Conservation (phyloP, 192 early-diverging fungal genomes). For the Anaeromyces robustus region DNA sequence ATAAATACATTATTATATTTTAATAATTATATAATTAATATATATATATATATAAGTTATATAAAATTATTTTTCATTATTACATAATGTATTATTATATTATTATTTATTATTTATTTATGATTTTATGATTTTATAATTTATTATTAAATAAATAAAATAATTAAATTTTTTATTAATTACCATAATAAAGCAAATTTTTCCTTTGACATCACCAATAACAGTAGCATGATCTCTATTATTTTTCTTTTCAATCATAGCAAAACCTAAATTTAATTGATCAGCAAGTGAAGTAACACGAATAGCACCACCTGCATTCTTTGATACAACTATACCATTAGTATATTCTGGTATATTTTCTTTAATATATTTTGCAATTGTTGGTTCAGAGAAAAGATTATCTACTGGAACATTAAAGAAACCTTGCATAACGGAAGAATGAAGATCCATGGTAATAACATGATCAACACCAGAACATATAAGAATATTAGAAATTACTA, state of each 20-base stretch:
- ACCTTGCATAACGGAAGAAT: constrained; percentile 89
- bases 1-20: too few species aligned
- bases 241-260: constrained; percentile 73
- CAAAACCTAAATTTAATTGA: constrained; percentile 82
- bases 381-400: constrained; percentile 85
- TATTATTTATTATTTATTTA: too few species aligned
- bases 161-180: background rate
- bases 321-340: constrained; percentile 72
- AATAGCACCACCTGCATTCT: constrained; percentile 92
- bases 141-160: background rate
- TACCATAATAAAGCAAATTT: constrained; percentile 28
- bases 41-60: too few species aligned
- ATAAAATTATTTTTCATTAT: too few species aligned
- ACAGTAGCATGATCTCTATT: constrained; percentile 69
- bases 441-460: constrained; percentile 96
- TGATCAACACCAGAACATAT: constrained; percentile 89
- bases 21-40: too few species aligned
- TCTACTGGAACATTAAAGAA: constrained; percentile 86
- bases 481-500: constrained; percentile 87
- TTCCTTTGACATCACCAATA: constrained; percentile 29
- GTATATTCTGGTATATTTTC: constrained; percentile 45
- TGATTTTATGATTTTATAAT: too few species aligned
- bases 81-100: too few species aligned
- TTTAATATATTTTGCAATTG: constrained; percentile 71
- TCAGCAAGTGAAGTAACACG: constrained; percentile 90